Conservation (phyloP, 1,139 yeast species). For the Kurtzmaniella quercitrusa region DNA sequence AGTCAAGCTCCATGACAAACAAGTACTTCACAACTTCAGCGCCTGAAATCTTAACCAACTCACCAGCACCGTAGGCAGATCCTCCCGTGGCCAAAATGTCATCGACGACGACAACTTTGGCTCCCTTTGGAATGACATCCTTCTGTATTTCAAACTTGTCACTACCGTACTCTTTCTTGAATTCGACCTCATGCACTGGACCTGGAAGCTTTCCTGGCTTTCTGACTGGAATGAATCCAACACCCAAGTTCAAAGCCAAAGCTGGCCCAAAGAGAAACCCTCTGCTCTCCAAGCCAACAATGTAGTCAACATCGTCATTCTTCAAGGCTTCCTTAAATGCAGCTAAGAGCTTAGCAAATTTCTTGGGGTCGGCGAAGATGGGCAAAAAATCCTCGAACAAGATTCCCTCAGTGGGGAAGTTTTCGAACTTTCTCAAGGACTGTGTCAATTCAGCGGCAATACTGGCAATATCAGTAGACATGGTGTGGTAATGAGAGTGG, state of each 20-base stretch:
- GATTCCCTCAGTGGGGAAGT: constrained; percentile 91
- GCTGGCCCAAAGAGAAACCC: constrained; percentile 97
- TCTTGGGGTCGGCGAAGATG: constrained; percentile 74
- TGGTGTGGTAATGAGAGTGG: not conserved
- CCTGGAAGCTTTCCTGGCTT: constrained; percentile 96
- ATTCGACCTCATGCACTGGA: constrained; percentile 64
- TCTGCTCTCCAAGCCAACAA: constrained; percentile 93
- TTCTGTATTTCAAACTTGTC: constrained; percentile 88
- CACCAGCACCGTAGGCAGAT: constrained; percentile 91
- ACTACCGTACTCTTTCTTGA: constrained; percentile 86
- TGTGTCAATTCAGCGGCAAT: constrained; percentile 59
- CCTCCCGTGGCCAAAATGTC: constrained; percentile 99
- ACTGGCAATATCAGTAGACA: constrained; percentile 26
- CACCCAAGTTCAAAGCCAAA: constrained; percentile 80
- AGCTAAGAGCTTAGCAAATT: constrained; percentile 74
- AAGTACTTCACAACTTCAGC: constrained; percentile 75
- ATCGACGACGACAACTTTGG: constrained; percentile 83
- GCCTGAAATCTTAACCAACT: constrained; percentile 60
- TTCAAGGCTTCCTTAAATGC: constrained; percentile 78
- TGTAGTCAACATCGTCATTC: constrained; percentile 70
- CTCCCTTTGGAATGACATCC: constrained; percentile 74
- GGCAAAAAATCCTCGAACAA: constrained; percentile 95
- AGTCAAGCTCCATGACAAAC: constrained; percentile 91
- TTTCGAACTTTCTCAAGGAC: constrained; percentile 77
- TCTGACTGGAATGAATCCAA: constrained; percentile 92